Evolutionary conservation across 306 rosid genomes (phyloP).

Genomic region (Cercis canadensis): DNA sequence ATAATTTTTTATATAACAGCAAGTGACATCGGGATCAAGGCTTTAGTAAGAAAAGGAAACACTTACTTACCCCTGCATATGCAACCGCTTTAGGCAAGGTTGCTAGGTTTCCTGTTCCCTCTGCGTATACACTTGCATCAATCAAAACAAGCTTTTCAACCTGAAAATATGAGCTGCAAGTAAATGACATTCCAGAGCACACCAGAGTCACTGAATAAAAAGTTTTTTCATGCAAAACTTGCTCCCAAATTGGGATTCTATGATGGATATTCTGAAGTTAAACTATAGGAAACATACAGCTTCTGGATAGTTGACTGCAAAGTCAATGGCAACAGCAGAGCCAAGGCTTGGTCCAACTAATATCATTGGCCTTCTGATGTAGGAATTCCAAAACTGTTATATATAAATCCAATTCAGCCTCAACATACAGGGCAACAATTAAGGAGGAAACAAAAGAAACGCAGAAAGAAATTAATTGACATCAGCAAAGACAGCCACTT

Average conservation of each 20-base stretch:
- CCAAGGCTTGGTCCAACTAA: constrained; percentile 98
- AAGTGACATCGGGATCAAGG: not conserved
- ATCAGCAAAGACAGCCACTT: constrained; percentile 7
- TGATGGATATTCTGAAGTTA: constrained; percentile 35
- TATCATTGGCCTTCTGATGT: constrained; percentile 81
- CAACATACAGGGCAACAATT: constrained; percentile 33
- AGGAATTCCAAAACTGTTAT: constrained; percentile 83
- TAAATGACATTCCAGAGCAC: constrained; percentile 30
- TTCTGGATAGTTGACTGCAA: constrained; percentile 84
- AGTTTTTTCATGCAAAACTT: not conserved
- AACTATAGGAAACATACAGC: constrained; percentile 64
- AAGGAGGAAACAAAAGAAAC: constrained; percentile 24
- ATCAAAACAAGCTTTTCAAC: constrained; percentile 89
- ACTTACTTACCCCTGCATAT: constrained; percentile 76
- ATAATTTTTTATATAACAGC: no score
- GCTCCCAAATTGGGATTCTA: not conserved
- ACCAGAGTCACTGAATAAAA: constrained; percentile 33
- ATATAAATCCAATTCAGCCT: constrained; percentile 32
- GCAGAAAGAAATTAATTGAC: constrained; percentile 25
- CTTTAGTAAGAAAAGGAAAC: constrained; percentile 18
- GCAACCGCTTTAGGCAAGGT: constrained; percentile 68
- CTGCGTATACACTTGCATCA: constrained; percentile 91
- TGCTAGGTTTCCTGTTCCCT: constrained; percentile 80
- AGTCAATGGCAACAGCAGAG: constrained; percentile 96
- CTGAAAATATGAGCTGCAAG: constrained; percentile 60